phyloP scores from a whole-genome alignment of 2,329 filamentous ascomycete species.

The Pseudopyrenochaeta lycopersici region DNA sequence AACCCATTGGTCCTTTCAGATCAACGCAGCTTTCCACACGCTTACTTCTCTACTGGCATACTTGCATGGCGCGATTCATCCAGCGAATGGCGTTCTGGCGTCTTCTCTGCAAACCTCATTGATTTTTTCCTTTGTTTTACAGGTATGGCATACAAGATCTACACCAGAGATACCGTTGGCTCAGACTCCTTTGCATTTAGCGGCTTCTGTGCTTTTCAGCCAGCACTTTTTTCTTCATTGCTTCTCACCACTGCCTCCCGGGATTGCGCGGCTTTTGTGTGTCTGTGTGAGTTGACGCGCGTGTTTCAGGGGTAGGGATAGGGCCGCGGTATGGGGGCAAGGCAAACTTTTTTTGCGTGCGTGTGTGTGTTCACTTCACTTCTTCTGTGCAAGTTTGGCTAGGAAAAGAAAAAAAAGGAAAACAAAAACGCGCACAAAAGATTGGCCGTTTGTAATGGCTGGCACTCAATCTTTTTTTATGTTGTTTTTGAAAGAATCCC shows the following conservation, averaged over 20 bases:
- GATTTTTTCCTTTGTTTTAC: conserved; percentile 12
- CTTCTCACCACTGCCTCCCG: no score
- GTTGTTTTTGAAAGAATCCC: no score
- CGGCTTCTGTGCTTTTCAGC: conserved; percentile 1
- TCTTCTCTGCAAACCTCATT: conserved; percentile 11
- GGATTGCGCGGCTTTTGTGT: no score
- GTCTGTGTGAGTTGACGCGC: no score
- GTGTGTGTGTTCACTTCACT: neutral
- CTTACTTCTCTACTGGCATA: conserved; percentile 1
- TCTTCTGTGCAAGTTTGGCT: neutral
- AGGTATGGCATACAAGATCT: conserved; percentile 2
- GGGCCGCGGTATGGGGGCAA: no score
- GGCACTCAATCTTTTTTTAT: no score
- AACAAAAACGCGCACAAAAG: no score
- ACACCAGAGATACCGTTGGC: conserved; percentile 3
- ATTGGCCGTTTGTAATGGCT: neutral
- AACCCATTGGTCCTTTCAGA: no score
- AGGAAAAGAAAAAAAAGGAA: no score
- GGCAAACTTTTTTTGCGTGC: neutral
- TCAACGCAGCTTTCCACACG: neutral
- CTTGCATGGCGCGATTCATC: conserved; percentile 1
- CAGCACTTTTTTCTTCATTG: neutral
- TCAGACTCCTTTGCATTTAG: conserved; percentile 11
- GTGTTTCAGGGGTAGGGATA: no score
- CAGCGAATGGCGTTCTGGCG: conserved; percentile 14